Conservation (phyloP, 176 grass and related monocot genomes). For the bread wheat (Triticum aestivum) region IWGSC_CS_RefSeq_v2.1 NC_057801.1:776335956-776336455, state of each 20-base stretch:
- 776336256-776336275: background rate
- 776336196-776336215: background rate
- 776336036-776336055: constrained; percentile 23
- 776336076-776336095: background rate
- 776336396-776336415: background rate
- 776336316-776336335: background rate
- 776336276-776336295: background rate
- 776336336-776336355: background rate
- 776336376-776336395: background rate
- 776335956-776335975: constrained; percentile 41
- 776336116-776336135: background rate
- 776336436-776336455: background rate
- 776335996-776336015: constrained; percentile 25
- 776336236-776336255: background rate
- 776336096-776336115: background rate
- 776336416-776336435: background rate
- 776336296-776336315: background rate
- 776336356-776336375: constrained; percentile 1
- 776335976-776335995: constrained; percentile 40
- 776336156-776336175: background rate
- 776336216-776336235: background rate
- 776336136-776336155: background rate
- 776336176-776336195: background rate
- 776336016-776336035: constrained; percentile 41
- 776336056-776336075: background rate